These are phyloP conservation scores for Microascus cirrosus DNA, from an alignment of 2,329 filamentous ascomycete genomes.

Conservation along the genomic window DNA sequence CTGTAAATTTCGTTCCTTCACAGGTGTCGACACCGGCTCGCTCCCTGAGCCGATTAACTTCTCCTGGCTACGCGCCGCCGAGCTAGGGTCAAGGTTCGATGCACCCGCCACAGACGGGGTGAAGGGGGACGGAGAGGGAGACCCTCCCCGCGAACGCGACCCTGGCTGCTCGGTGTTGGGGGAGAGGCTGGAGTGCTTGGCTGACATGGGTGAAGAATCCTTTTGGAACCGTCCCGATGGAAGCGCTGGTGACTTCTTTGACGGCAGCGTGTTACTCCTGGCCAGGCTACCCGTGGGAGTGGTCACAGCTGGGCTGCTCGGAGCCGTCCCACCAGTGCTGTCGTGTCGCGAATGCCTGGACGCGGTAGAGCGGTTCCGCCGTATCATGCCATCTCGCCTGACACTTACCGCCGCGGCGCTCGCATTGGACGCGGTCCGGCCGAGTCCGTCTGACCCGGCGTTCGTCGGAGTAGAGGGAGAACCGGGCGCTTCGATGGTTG, in stretches of 20 bases:
- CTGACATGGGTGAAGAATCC: conserved; percentile 11
- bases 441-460: conserved; percentile 38
- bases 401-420: conserved; percentile 84
- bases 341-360: conserved; percentile 65
- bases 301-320: conserved; percentile 48
- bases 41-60: conserved; percentile 22
- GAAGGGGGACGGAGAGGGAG: background rate
- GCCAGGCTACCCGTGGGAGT: conserved; percentile 45
- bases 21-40: conserved; percentile 38
- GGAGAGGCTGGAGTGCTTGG: conserved; percentile 12
- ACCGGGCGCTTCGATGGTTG: conserved; percentile 16
- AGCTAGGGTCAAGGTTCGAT: conserved; percentile 15
- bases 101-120: conserved; percentile 15
- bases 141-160: conserved; percentile 10
- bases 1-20: conserved; percentile 56
- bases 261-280: conserved; percentile 84
- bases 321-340: conserved; percentile 56
- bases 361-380: conserved; percentile 84
- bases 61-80: conserved; percentile 33
- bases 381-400: conserved; percentile 65
- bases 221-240: conserved; percentile 54
- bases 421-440: conserved; percentile 73
- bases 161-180: background rate
- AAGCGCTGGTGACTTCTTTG: conserved; percentile 72
- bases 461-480: conserved; percentile 31